Evolutionary conservation across 148 eudicot species (phyloP).

Genomic region (Silene uniflora): DNA sequence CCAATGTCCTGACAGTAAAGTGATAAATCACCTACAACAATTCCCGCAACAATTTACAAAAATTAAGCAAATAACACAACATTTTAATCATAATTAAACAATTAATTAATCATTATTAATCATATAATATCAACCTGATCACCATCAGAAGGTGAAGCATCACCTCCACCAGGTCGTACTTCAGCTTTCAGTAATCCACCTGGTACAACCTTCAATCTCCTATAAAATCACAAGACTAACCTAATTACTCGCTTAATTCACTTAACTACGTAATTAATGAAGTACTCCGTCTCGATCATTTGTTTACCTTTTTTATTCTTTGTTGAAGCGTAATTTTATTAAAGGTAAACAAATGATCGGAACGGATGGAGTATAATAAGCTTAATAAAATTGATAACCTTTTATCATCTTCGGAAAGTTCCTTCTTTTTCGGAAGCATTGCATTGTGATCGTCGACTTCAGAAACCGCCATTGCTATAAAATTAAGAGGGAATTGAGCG

Average conservation of each 20-base stretch:
- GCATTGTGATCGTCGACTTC: constrained; percentile 33
- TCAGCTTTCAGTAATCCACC: constrained; percentile 85
- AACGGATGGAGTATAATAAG: no score
- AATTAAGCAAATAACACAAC: background rate
- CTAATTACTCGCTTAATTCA: background rate
- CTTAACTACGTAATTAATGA: background rate
- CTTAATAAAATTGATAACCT: constrained; percentile 39
- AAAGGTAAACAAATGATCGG: no score
- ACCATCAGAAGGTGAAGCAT: constrained; percentile 66
- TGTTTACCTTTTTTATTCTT: no score
- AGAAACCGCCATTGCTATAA: constrained; percentile 40
- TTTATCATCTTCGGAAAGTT: constrained; percentile 64
- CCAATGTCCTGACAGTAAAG: constrained; percentile 78
- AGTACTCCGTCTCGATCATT: no score
- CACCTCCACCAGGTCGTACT: constrained; percentile 76
- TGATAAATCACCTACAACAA: constrained; percentile 62
- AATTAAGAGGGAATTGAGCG: background rate
- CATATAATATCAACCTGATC: constrained; percentile 58
- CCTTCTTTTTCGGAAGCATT: constrained; percentile 49
- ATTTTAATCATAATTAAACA: background rate
- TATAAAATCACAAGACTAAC: constrained; percentile 21
- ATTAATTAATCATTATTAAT: background rate
- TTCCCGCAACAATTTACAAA: background rate
- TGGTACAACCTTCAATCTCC: constrained; percentile 75
- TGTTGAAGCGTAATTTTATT: no score